phyloP scores from a whole-genome alignment of 2,329 filamentous ascomycete genomes.

The Penicillium verrucosum region DNA sequence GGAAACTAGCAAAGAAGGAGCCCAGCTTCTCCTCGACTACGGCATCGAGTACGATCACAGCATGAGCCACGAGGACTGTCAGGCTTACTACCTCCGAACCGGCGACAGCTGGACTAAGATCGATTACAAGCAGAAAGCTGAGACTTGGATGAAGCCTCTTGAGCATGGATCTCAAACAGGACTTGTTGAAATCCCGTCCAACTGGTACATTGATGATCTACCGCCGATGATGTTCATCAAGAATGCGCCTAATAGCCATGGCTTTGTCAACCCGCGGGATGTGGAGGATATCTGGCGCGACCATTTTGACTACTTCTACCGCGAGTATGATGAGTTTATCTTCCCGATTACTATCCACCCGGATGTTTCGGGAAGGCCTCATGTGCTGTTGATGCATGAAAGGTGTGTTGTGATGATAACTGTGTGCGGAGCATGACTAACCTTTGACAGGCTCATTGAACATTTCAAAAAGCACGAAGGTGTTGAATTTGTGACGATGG shows the following conservation, averaged over 20 bases:
- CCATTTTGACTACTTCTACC: constrained; percentile 66
- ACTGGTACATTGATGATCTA: constrained; percentile 46
- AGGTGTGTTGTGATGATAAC: constrained; percentile 41
- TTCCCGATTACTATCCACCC: constrained; percentile 76
- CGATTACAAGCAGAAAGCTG: constrained; percentile 39
- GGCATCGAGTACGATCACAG: constrained; percentile 47
- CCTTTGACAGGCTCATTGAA: constrained; percentile 22
- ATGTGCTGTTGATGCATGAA: constrained; percentile 71
- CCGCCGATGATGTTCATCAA: constrained; percentile 49
- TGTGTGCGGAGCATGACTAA: neutral
- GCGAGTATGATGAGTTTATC: constrained; percentile 72
- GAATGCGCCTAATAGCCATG: constrained; percentile 50
- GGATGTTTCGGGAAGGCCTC: constrained; percentile 68
- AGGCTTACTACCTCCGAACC: constrained; percentile 43
- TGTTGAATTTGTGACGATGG: constrained; percentile 30
- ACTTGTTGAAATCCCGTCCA: constrained; percentile 45
- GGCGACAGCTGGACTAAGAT: constrained; percentile 47
- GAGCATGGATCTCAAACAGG: constrained; percentile 45
- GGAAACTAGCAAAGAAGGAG: constrained; percentile 67
- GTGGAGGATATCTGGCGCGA: constrained; percentile 63
- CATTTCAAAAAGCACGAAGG: constrained; percentile 30
- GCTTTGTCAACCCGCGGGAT: constrained; percentile 56
- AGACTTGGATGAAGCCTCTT: constrained; percentile 47
- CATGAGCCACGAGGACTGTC: constrained; percentile 46
- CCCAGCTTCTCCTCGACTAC: constrained; percentile 44